Base-by-base conservation (phyloP, 257 asterid genomes). In the Avicennia marina region DNA sequence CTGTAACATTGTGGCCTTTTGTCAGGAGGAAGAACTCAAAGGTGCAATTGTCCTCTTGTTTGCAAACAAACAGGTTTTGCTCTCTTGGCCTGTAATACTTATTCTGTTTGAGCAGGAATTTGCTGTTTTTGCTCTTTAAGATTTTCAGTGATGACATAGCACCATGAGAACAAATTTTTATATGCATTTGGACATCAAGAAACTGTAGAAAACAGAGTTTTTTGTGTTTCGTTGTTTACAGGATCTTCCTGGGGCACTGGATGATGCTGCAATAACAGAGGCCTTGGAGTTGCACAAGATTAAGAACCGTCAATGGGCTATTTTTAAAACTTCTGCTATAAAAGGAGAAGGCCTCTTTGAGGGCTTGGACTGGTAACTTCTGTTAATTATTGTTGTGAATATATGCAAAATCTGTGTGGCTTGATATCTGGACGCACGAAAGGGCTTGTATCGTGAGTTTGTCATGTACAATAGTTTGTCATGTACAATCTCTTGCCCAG, bases 191-290 rank as follows among this genome's bases (percentile, higher is more conserved):
- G 7, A 46, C n/a, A 17, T 10, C 11, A 27, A 21, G 22, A 18
- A 7, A 2, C 4, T 4, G 22, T 46, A 12, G 11, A 1, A 17
- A 7, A 5, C 29, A 2, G 3, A 1, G 50, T 19, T 58, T 41
- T 51, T 57, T 11, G 31, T 75, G n/a, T n/a, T n/a, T n/a, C n/a
- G 65, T 7, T n/a, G n/a, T 57, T 36, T 41, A 19, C 69, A 90
- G 96, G 98, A 90, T 81, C 91, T 90, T 79, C 96, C 98, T 13
- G 96, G 96, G 63, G 98, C 98, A 62, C 94, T 90, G 8, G 95
- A 90, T 71, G 98, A 79, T 72, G 96, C 98, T 53, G 83, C 95
- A 34, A 78, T 87, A 56, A 81, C 96, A 1, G 98, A 90, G 77
- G 72, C 94, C 59, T 71, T 90, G 52, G 98, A 85, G 75, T 69